Percentiles rank a stretch among this genome's conserved stretches.
These are phyloP conservation scores for Westerdykella aurantiaca DNA, from an alignment of 2,329 filamentous ascomycete genomes.

Conservation along the genomic window DNA sequence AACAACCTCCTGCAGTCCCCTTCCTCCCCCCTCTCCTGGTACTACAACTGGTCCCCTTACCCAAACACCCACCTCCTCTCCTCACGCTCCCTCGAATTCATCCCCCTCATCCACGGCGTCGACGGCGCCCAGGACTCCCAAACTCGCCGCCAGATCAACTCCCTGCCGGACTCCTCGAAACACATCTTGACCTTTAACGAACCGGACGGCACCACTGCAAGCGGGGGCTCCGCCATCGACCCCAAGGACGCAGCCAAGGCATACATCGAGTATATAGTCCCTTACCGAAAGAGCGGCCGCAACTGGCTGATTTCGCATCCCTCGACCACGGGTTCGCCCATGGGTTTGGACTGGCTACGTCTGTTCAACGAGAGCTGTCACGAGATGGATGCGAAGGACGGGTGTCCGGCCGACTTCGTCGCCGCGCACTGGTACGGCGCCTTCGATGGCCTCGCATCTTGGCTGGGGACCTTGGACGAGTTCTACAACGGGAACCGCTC, in stretches of 20 bases:
- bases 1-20: slow-evolving; percentile 61
- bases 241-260: slow-evolving; percentile 59
- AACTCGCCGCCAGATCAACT: slow-evolving; percentile 56
- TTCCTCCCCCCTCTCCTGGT: slow-evolving; percentile 66
- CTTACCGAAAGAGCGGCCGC: slow-evolving; percentile 56
- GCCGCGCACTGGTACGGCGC: slow-evolving; percentile 56
- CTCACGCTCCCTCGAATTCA: slow-evolving; percentile 57
- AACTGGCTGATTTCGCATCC: slow-evolving; percentile 61
- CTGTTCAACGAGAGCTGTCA: slow-evolving; percentile 59
- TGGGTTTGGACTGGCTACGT: slow-evolving; percentile 61
- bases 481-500: slow-evolving; percentile 47
- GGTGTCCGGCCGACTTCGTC: slow-evolving; percentile 48
- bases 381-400: slow-evolving; percentile 31
- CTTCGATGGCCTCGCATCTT: slow-evolving; percentile 61
- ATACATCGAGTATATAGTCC: slow-evolving; percentile 68
- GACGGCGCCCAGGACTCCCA: slow-evolving; percentile 36
- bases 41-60: slow-evolving; percentile 69
- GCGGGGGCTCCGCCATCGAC: slow-evolving; percentile 59
- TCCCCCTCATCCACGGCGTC: slow-evolving; percentile 74
- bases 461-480: slow-evolving; percentile 56
- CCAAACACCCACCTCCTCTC: slow-evolving; percentile 49
- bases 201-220: slow-evolving; percentile 56
- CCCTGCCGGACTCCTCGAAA: slow-evolving; percentile 54
- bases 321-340: slow-evolving; percentile 58
- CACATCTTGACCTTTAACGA: slow-evolving; percentile 75